Conservation (phyloP, 495 filamentous ascomycete species). For the Penicillium fimorum region DNA sequence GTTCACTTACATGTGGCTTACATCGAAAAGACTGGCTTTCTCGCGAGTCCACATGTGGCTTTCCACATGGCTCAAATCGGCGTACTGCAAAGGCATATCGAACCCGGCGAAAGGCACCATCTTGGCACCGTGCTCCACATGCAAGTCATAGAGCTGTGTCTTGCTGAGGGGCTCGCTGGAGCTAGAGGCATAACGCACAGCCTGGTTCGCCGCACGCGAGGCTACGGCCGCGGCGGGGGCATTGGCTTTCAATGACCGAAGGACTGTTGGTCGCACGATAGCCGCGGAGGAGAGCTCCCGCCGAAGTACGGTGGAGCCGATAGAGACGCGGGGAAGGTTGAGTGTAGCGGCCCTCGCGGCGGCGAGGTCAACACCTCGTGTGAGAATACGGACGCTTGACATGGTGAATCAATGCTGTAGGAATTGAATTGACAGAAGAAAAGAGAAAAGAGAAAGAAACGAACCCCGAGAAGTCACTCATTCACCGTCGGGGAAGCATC, state of each 20-base stretch:
- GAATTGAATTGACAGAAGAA: conserved; percentile 25
- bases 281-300: conserved; percentile 38
- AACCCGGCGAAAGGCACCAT: conserved; percentile 97
- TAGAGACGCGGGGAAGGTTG: conserved; percentile 34
- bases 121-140: conserved; percentile 75
- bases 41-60: conserved; percentile 86
- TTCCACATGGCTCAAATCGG: conserved; percentile 66
- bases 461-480: conserved; percentile 12
- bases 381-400: conserved; percentile 36
- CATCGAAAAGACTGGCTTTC: conserved; percentile 88
- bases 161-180: conserved; percentile 55
- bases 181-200: conserved; percentile 58
- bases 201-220: conserved; percentile 19
- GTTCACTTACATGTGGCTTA: conserved; percentile 52
- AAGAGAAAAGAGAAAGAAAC: conserved; percentile 18
- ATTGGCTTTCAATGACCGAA: conserved; percentile 21
- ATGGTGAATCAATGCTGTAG: conserved; percentile 29
- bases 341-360: conserved; percentile 30
- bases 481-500: conserved; percentile 31
- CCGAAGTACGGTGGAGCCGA: conserved; percentile 38
- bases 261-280: conserved; percentile 25
- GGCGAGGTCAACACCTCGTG: conserved; percentile 35
- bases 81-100: conserved; percentile 89
- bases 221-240: conserved; percentile 16
- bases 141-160: conserved; percentile 83